Base-by-base conservation (phyloP, 139 green algal genomes). In the Monoraphidium neglectum region DNA sequence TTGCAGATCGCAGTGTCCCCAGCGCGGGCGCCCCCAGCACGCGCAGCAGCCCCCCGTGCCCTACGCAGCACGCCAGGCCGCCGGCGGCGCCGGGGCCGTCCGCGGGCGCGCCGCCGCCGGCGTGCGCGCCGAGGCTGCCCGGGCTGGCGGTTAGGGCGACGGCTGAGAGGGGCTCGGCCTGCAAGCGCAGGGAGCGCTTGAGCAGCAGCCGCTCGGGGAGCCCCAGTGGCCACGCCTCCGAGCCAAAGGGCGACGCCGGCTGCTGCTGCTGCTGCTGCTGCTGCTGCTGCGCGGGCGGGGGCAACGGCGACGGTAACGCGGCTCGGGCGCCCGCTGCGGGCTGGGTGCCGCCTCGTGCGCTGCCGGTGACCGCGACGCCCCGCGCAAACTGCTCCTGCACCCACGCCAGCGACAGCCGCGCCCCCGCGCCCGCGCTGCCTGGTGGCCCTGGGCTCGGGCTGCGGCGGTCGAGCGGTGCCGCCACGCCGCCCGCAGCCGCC, bases 11-110 rank as follows among this genome's bases (percentile, higher is more conserved):
- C 0, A 82, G 37, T 24, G 81, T 62, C 30, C 37, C 18, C 38
- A 84, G 76, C 54, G 63, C 40, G 1, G 54, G 61, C 35, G 78
- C 32, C 1, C 77, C 40, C 37, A 92, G 66, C 76, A 93, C 80
- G 0, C 85, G 77, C 46, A 90, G 66, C 56, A 79, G n/a, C 24
- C 87, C 88, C 35, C 12, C 36, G n/a, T 83, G 47, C 3, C 85
- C 85, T 2, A 59, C 81, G 74, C 74, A 82, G 60, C 80, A 84
- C 35, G 86, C 57, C 24, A 80, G 77, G 2, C 56, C 72, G 1
- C 46, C 35, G 32, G 65, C 46, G 54, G 43, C 18, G 51, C 38
- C 63, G 33, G 33, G 53, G 0, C 62, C 71, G 12, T 74, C 71
- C 24, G 84, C 60, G 28, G 76, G 37, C 0, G 77, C 82, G n/a